Evolutionary conservation across 2,329 filamentous ascomycete species (phyloP).

Genomic region (Aspergillus viridinutans): DNA sequence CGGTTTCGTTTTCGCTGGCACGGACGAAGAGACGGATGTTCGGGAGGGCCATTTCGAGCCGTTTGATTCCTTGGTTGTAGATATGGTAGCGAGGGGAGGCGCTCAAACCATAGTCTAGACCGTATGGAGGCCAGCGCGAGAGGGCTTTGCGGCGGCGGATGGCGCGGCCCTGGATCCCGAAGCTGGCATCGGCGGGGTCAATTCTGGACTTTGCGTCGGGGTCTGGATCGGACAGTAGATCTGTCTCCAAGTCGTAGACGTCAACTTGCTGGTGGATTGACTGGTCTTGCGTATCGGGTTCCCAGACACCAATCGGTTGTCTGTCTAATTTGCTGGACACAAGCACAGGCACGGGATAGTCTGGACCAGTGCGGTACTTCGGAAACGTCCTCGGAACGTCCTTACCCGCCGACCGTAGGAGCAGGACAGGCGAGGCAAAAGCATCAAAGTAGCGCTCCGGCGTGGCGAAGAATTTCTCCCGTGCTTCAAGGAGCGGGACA

Average conservation of each 20-base stretch:
- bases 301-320: conserved; percentile 2
- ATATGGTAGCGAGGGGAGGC: conserved; percentile 12
- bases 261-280: not conserved
- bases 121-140: conserved; percentile 38
- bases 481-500: conserved; percentile 32
- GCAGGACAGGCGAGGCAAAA: conserved; percentile 41
- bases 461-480: conserved; percentile 32
- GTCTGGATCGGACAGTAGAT: not conserved
- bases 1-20: not conserved
- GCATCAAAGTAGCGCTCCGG: conserved; percentile 41
- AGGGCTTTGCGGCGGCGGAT: conserved; percentile 33
- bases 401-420: conserved; percentile 39
- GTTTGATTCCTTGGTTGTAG: conserved; percentile 13
- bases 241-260: not conserved
- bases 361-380: conserved; percentile 29
- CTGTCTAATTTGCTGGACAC: conserved; percentile 5
- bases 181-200: conserved; percentile 3
- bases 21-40: conserved; percentile 27
- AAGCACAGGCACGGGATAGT: conserved; percentile 31
- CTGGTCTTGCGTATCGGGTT: conserved; percentile 6
- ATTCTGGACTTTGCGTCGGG: not conserved
- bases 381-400: conserved; percentile 35
- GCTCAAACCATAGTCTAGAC: conserved; percentile 30
- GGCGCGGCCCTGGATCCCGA: conserved; percentile 2
- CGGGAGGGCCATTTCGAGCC: conserved; percentile 30